Evolutionary conservation across 805 yeast species (phyloP), one percentile per base, ranked within the genome.

Genomic region (Yarrowia divulgata): DNA sequence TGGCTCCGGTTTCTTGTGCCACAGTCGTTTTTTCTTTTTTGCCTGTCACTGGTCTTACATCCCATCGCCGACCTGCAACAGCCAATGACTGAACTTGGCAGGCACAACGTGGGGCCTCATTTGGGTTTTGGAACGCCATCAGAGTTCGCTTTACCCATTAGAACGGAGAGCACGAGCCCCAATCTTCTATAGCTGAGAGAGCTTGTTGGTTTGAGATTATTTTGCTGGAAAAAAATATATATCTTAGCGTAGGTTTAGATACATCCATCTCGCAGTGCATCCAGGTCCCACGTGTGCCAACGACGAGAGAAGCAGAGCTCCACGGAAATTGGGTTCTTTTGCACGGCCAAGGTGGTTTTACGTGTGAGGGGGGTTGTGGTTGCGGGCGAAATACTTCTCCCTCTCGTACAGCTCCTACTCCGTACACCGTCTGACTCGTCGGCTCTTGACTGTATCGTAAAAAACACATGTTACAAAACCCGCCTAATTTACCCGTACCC

Each of bases 321-420:
- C 55, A n/a, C 55, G 55, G 55, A 49, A 49, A 49, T 49, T 49
- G 55, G 55, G 55, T 49, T 49, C 43, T 40, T 39, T 16, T 40
- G 2, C 43, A 40, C 7, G 43, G 18, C 43, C 18, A 40, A 14
- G 43, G 16, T 18, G 16, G 12, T 4, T 13, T 10, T 13, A 40
- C 43, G 14, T 40, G 43, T 40, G 43, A n/a, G n/a, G n/a, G 18
- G 43, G 43, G 43, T 23, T 2, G 29, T 23, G 29, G n/a, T n/a
- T n/a, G n/a, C n/a, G n/a, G n/a, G n/a, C n/a, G n/a, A n/a, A n/a
- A n/a, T n/a, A n/a, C n/a, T n/a, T n/a, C n/a, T n/a, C n/a, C n/a
- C n/a, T n/a, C n/a, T n/a, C n/a, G n/a, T n/a, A n/a, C n/a, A n/a
- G n/a, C n/a, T n/a, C n/a, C n/a, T n/a, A n/a, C n/a, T n/a, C n/a